Percentiles rank a stretch among this genome's conserved stretches.
phyloP scores from a whole-genome alignment of 2,329 filamentous ascomycete genomes.

The Fusarium veterinarium region DNA sequence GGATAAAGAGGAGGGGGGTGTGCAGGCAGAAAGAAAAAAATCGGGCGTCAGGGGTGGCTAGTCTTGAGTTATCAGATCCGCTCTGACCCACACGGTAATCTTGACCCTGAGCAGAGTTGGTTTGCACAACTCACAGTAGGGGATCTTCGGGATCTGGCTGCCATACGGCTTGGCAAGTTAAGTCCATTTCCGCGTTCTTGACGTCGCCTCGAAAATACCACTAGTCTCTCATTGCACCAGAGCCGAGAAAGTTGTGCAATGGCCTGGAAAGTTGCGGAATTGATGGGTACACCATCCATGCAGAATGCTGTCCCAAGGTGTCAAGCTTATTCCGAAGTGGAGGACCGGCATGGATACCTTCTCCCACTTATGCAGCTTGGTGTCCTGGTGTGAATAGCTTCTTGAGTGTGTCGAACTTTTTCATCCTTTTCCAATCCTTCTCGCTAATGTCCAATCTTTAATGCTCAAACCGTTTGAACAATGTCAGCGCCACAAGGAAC shows the following conservation, averaged over 20 bases:
- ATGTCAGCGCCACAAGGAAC: constrained; percentile 34
- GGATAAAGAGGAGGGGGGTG: constrained; percentile 17
- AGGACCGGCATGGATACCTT: constrained; percentile 11
- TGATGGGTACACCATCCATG: constrained; percentile 9
- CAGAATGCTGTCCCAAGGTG: background rate
- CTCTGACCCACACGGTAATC: constrained; percentile 28
- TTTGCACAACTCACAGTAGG: constrained; percentile 15
- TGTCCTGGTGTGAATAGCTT: constrained; percentile 39
- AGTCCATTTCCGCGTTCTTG: constrained; percentile 13
- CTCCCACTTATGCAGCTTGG: constrained; percentile 6
- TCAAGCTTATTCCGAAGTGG: constrained; percentile 24
- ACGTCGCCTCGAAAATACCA: constrained; percentile 7
- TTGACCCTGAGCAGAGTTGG: constrained; percentile 19
- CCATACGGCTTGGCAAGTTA: constrained; percentile 7
- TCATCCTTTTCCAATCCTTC: background rate
- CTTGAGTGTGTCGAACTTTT: background rate
- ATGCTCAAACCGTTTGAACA: background rate
- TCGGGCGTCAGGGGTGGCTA: constrained; percentile 4
- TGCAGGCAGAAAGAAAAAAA: constrained; percentile 1
- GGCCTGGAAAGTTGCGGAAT: constrained; percentile 13
- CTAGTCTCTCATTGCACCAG: constrained; percentile 6
- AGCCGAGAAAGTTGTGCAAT: constrained; percentile 6
- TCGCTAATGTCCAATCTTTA: background rate
- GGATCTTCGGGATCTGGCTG: constrained; percentile 12
- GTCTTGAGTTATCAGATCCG: constrained; percentile 45